Evolutionary conservation across 176 grass and related monocot genomes (phyloP), one percentile per base, ranked within the genome.

Genomic region (Phragmites australis): DNA sequence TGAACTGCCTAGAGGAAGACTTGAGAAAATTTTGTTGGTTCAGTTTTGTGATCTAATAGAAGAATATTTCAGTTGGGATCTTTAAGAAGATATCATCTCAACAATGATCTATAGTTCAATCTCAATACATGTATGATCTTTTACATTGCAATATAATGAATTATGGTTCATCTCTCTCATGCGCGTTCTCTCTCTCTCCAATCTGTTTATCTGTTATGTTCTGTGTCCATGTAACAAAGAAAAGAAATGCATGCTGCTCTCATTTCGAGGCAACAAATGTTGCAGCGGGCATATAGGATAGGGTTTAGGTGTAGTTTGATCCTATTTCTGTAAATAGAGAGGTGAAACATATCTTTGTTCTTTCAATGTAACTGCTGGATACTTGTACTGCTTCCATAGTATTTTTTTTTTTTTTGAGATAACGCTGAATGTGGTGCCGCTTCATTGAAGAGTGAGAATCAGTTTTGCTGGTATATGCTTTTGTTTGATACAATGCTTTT

Each of bases 21-120:
- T 87, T 65, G 46, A 19, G 54, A 52, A 82, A 93, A 46, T 90
- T 93, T 93, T 93, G 91, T 80, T 63, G n/a, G 69, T 72, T 89
- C 84, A 89, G 91, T 93, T 92, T 84, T 81, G 85, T 90, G 75
- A 87, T 65, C 69, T 78, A 69, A 93, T 90, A 90, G 81, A 84
- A 77, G 77, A 74, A 78, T 39, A 77, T 81, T 68, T 82, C 72
- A 30, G 62, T 81, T 85, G 77, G 78, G 85, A 23, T 65, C 52
- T 50, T 88, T 78, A 48, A 68, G 51, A 70, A 88, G 80, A 56
- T 78, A 44, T 70, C 65, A 70, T 93, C 44, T 75, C 74, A 85
- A 79, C 74, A 80, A 65, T 78, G 73, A 85, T 82, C 82, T 81
- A 77, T 79, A 83, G 88, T 86, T 87, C 82, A 70, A 53, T 59